phyloP scores from a whole-genome alignment of 345 rosid species.

The Toxicodendron radicans region DNA sequence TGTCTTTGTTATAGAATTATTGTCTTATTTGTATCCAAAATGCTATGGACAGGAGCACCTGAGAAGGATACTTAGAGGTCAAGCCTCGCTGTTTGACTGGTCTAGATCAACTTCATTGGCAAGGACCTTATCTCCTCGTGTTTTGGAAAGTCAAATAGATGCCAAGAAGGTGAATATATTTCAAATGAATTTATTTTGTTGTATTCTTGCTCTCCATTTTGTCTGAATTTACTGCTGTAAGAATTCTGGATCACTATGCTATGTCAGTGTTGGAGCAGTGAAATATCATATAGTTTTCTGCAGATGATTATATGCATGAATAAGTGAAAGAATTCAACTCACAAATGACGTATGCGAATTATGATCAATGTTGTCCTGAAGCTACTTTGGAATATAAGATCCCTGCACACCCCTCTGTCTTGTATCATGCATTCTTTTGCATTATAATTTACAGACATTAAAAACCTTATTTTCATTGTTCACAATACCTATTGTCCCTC shows the following conservation, averaged over 20 bases:
- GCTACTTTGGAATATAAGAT: background rate
- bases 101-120: slow-evolving; percentile 93
- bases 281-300: background rate
- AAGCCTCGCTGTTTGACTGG: slow-evolving; percentile 94
- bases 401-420: background rate
- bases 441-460: background rate
- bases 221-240: slow-evolving; percentile 10
- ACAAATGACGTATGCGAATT: background rate
- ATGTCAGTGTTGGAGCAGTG: background rate
- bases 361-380: slow-evolving; percentile 4
- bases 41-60: slow-evolving; percentile 72
- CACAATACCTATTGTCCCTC: background rate
- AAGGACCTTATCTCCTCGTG: slow-evolving; percentile 93
- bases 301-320: too few relatives aligned
- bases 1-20: background rate
- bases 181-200: slow-evolving; percentile 6
- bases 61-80: slow-evolving; percentile 96
- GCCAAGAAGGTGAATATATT: slow-evolving; percentile 74
- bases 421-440: background rate
- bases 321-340: background rate
- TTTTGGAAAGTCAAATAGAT: slow-evolving; percentile 95
- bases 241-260: background rate
- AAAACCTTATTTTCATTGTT: background rate
- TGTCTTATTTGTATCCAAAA: slow-evolving; percentile 7
- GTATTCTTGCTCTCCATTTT: background rate